A percentile compares a stretch with the other conserved stretches of the same genome.
phyloP scores from a whole-genome alignment of 257 asterid species.

The Ocimum tenuiflorum region DNA sequence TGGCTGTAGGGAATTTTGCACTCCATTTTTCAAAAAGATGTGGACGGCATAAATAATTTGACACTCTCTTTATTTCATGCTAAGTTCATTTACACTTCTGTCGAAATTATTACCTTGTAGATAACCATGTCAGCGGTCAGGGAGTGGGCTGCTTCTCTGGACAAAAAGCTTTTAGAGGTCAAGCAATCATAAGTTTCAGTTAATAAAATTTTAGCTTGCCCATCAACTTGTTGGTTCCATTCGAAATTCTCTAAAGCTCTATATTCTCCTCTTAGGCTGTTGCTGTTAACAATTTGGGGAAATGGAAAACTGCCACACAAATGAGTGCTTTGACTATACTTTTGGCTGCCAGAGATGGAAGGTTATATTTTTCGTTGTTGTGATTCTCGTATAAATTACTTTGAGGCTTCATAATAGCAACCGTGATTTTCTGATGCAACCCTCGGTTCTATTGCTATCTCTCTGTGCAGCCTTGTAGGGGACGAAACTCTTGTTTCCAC shows the following conservation, averaged over 20 bases:
- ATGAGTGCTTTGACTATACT: constrained; percentile 81
- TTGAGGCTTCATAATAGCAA: neutral
- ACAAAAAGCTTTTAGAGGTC: constrained; percentile 81
- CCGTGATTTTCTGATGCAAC: constrained; percentile 8
- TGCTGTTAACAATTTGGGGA: constrained; percentile 91
- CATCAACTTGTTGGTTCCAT: neutral
- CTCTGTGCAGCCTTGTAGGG: constrained; percentile 49
- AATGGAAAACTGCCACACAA: constrained; percentile 98
- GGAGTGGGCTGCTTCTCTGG: constrained; percentile 99
- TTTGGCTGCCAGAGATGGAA: constrained; percentile 79
- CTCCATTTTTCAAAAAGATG: neutral
- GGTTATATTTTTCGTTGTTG: constrained; percentile 32
- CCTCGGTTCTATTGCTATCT: neutral
- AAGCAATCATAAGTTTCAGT: constrained; percentile 5
- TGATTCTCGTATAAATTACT: neutral
- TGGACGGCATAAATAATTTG: too few species aligned
- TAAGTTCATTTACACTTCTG: neutral
- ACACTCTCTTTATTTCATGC: neutral
- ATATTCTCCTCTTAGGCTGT: constrained; percentile 50
- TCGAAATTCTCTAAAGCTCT: neutral
- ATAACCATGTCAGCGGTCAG: constrained; percentile 98
- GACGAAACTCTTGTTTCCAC: constrained; percentile 48
- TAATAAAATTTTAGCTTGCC: neutral
- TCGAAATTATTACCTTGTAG: constrained; percentile 33
- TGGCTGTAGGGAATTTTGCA: neutral